Percentiles rank a stretch among this genome's conserved stretches.
phyloP scores from a whole-genome alignment of 495 filamentous ascomycete genomes.

The Amorphotheca resinae region DNA sequence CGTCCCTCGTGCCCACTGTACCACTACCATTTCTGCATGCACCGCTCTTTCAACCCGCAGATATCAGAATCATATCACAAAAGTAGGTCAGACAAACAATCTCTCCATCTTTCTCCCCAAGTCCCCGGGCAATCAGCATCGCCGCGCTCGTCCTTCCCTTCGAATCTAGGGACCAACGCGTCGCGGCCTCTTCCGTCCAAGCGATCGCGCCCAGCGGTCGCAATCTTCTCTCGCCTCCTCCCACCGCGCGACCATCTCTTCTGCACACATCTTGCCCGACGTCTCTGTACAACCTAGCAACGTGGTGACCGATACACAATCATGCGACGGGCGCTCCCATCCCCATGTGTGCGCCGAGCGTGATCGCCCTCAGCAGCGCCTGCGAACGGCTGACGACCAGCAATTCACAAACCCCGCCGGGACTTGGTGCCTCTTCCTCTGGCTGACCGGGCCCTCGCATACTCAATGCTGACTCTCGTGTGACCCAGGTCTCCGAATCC shows the following conservation, averaged over 20 bases:
- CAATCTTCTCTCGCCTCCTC: too few species aligned
- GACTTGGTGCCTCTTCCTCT: neutral
- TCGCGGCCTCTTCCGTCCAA: neutral
- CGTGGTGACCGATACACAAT: slow-evolving; percentile 3
- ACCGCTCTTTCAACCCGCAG: neutral
- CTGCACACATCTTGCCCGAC: too few species aligned
- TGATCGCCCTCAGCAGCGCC: slow-evolving; percentile 3
- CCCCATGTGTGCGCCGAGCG: neutral
- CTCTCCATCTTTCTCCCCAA: slow-evolving; percentile 14
- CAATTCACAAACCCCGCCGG: neutral
- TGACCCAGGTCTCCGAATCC: slow-evolving; percentile 12
- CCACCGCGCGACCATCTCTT: neutral
- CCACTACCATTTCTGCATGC: neutral
- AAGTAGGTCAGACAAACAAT: slow-evolving; percentile 11
- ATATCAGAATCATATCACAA: neutral
- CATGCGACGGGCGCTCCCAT: neutral
- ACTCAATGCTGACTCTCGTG: slow-evolving; percentile 12
- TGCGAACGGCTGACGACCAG: neutral
- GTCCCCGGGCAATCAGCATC: too few species aligned
- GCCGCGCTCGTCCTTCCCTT: neutral
- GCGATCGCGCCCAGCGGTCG: slow-evolving; percentile 6
- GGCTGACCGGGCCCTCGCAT: slow-evolving; percentile 1
- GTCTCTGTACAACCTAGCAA: slow-evolving; percentile 7
- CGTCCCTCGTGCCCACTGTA: neutral
- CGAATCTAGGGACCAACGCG: neutral